phyloP scores from a whole-genome alignment of 495 filamentous ascomycete genomes.

The Penicillium desertorum region DNA sequence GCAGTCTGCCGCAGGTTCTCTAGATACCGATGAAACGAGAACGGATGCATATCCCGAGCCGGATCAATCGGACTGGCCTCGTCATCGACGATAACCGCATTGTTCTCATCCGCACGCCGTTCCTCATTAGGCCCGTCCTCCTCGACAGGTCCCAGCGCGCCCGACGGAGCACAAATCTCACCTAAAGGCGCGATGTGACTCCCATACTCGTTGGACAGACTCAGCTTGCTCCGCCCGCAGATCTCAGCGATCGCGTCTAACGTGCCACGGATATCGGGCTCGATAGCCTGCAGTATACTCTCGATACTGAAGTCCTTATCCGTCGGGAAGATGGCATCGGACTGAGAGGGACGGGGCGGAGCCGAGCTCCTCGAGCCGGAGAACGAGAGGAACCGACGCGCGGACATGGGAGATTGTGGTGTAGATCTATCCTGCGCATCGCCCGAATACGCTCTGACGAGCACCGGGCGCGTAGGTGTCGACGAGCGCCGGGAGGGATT shows the following conservation, averaged over 20 bases:
- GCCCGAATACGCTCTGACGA: slow-evolving; percentile 47
- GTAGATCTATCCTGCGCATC: slow-evolving; percentile 28
- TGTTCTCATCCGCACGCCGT: slow-evolving; percentile 31
- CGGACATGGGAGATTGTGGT: slow-evolving; percentile 33
- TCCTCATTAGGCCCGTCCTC: slow-evolving; percentile 42
- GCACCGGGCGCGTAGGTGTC: slow-evolving; percentile 43
- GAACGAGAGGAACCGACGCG: slow-evolving; percentile 38
- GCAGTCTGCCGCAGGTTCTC: slow-evolving; percentile 30
- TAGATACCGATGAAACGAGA: slow-evolving; percentile 37
- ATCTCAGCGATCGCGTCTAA: slow-evolving; percentile 65
- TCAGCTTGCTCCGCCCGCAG: slow-evolving; percentile 60
- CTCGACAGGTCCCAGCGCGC: slow-evolving; percentile 42
- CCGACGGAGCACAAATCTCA: slow-evolving; percentile 48
- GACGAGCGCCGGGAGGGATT: slow-evolving; percentile 25
- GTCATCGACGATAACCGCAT: slow-evolving; percentile 36
- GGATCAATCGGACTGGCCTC: slow-evolving; percentile 29
- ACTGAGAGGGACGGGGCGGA: slow-evolving; percentile 24
- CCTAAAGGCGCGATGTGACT: slow-evolving; percentile 63
- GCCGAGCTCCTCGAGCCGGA: slow-evolving; percentile 17
- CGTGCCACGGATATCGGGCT: slow-evolving; percentile 55
- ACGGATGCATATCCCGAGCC: slow-evolving; percentile 30
- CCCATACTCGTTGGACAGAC: slow-evolving; percentile 61
- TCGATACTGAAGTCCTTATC: slow-evolving; percentile 60
- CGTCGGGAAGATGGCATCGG: slow-evolving; percentile 37
- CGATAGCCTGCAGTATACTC: slow-evolving; percentile 57